Base-by-base conservation (phyloP, 768 basidiomycete species). In the Trametes gibbosa region DNA sequence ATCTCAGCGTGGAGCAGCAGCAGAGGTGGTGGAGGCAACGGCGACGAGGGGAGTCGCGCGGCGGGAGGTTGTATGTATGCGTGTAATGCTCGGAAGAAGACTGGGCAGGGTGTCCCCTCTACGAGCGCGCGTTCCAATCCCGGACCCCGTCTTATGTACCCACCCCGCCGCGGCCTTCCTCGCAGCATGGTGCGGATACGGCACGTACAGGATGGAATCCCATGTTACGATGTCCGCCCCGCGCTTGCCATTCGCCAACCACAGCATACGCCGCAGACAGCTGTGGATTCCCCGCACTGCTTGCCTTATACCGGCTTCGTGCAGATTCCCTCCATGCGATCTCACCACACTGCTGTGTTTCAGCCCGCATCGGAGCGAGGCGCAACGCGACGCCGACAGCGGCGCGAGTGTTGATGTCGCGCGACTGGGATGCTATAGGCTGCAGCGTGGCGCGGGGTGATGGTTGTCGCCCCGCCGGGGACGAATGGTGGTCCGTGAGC, bases 61-160 rank as follows among this genome's bases (percentile, higher is more conserved):
- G 42, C 21, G 42, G 42, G 2, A 32, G 10, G 29, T 4, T 32
- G 29, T 32, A 10, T 32, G 29, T 43, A 10, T 14, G 42, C 21
- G 52, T n/a, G 52, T 43, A 45, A 45, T 50, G 50, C 45, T 37
- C 19, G 45, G 45, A 27, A 46, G 45, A 46, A 13, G 10, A 10
- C 23, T 16, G 25, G 27, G 29, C 29, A 10, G 16, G 25, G 25
- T 34, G 42, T 34, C 13, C 37, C 16, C 52, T 40, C 21, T 53
- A 53, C 29, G 17, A 29, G 52, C 52, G 52, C 52, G 37, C 37
- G 37, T 14, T 39, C 37, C 37, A 39, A 39, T 23, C 29, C 9
- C 45, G 42, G n/a, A 5, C n/a, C 16, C 53, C 53, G 53, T 42
- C 29, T 55, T 55, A 55, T 46, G 53, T 55, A 55, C 43, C 27